Evolutionary conservation across 805 yeast genomes (phyloP).

Genomic region (Lipomyces orientalis): DNA sequence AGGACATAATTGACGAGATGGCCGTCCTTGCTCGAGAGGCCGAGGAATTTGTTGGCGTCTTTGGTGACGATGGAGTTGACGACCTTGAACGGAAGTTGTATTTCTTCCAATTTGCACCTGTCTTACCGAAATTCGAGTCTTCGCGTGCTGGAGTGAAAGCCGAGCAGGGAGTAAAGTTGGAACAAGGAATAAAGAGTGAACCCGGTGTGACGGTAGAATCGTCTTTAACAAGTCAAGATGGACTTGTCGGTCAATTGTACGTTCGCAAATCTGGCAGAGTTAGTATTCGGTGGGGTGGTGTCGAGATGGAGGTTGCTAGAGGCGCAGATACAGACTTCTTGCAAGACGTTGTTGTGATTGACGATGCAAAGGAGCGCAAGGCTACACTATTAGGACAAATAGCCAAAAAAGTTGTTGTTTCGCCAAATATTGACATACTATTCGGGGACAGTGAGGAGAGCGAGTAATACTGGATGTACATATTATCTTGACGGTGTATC

Average conservation of each 20-base stretch:
- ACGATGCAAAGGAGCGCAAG: slow-evolving; percentile 48
- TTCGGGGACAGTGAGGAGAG: slow-evolving; percentile 14
- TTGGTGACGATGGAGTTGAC: slow-evolving; percentile 13
- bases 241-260: slow-evolving; percentile 74
- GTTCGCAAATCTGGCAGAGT: slow-evolving; percentile 84
- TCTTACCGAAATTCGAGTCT: slow-evolving; percentile 50
- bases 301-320: slow-evolving; percentile 67
- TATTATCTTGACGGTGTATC: background rate
- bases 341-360: slow-evolving; percentile 73
- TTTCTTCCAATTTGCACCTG: slow-evolving; percentile 58
- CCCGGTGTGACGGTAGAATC: background rate
- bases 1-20: slow-evolving; percentile 20
- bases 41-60: slow-evolving; percentile 15
- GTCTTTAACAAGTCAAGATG: slow-evolving; percentile 46
- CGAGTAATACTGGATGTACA: slow-evolving; percentile 4
- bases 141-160: slow-evolving; percentile 9
- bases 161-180: slow-evolving; percentile 27
- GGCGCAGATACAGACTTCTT: slow-evolving; percentile 73
- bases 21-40: slow-evolving; percentile 19
- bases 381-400: slow-evolving; percentile 62
- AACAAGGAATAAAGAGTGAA: slow-evolving; percentile 11
- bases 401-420: slow-evolving; percentile 60
- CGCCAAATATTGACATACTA: slow-evolving; percentile 52
- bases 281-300: slow-evolving; percentile 73
- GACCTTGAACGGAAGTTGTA: slow-evolving; percentile 42